phyloP scores from a whole-genome alignment of 179 eudicot genomes.

The Beta corolliflora region DNA sequence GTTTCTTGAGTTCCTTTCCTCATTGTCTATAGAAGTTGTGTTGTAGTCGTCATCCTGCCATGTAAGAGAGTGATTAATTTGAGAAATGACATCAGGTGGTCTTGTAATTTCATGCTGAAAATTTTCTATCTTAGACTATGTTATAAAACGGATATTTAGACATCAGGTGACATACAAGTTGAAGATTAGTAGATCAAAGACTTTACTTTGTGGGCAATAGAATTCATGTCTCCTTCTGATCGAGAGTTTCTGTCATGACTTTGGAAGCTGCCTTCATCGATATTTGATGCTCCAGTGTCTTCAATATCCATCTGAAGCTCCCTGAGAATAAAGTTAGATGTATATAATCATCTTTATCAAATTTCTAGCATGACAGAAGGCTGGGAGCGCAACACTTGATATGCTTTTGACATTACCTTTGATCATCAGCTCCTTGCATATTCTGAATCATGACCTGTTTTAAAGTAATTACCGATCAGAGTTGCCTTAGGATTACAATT shows the following conservation, averaged over 20 bases:
- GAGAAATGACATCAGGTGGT: neutral
- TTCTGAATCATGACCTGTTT: conserved; percentile 52
- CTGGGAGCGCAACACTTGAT: neutral
- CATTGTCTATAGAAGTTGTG: conserved; percentile 36
- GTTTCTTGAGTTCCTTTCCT: conserved; percentile 31
- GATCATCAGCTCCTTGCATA: conserved; percentile 46
- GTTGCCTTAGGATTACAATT: conserved; percentile 6
- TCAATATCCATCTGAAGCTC: conserved; percentile 32
- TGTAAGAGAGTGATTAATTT: neutral
- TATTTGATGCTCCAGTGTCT: conserved; percentile 21
- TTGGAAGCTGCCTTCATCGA: conserved; percentile 29
- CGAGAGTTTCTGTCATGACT: conserved; percentile 39
- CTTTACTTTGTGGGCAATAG: conserved; percentile 33
- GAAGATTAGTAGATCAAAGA: conserved; percentile 7
- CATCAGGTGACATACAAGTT: conserved; percentile 8
- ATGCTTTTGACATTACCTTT: conserved; percentile 34
- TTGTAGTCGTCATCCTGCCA: conserved; percentile 44
- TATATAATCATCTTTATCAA: conserved; percentile 1
- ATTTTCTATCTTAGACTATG: neutral
- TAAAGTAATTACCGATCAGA: conserved; percentile 27
- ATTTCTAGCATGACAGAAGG: neutral
- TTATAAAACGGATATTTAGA: neutral
- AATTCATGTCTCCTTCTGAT: conserved; percentile 22
- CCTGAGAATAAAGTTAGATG: conserved; percentile 30
- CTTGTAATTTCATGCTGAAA: conserved; percentile 3